phyloP scores from a whole-genome alignment of 495 filamentous ascomycete genomes.

The Melanomma pulvis-pyrius region DNA sequence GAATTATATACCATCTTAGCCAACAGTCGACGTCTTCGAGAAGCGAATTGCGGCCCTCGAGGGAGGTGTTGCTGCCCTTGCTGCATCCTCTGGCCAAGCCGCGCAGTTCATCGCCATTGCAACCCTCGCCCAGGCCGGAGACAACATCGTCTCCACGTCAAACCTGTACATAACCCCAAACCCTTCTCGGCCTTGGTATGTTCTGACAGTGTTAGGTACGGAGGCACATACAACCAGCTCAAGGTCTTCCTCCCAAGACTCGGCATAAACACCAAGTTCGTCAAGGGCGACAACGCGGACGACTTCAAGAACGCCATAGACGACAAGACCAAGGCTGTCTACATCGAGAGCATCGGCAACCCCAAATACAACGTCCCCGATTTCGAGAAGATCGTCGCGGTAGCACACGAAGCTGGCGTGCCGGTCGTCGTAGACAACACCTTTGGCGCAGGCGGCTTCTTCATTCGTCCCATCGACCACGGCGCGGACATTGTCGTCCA shows the following conservation, averaged over 20 bases:
- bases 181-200: neutral
- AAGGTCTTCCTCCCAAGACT: conserved; percentile 88
- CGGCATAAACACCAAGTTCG: conserved; percentile 89
- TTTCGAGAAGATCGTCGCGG: conserved; percentile 45
- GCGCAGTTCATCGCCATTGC: conserved; percentile 94
- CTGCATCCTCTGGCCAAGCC: conserved; percentile 86
- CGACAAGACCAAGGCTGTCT: conserved; percentile 95
- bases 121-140: conserved; percentile 78
- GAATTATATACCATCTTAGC: conserved; percentile 51
- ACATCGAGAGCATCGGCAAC: conserved; percentile 94
- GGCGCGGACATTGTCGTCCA: conserved; percentile 92
- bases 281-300: conserved; percentile 78
- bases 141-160: conserved; percentile 93
- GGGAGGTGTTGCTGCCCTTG: conserved; percentile 88
- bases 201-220: conserved; percentile 53
- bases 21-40: conserved; percentile 96
- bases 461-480: conserved; percentile 84
- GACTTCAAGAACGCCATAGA: conserved; percentile 88
- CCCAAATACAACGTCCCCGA: conserved; percentile 83
- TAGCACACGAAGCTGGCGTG: conserved; percentile 48
- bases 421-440: conserved; percentile 94
- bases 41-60: conserved; percentile 96
- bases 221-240: conserved; percentile 97
- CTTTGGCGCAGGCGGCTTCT: conserved; percentile 95
- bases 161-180: conserved; percentile 61